Evolutionary conservation across 768 basidiomycete species (phyloP).

Genomic region (Rhizopogon rudus): DNA sequence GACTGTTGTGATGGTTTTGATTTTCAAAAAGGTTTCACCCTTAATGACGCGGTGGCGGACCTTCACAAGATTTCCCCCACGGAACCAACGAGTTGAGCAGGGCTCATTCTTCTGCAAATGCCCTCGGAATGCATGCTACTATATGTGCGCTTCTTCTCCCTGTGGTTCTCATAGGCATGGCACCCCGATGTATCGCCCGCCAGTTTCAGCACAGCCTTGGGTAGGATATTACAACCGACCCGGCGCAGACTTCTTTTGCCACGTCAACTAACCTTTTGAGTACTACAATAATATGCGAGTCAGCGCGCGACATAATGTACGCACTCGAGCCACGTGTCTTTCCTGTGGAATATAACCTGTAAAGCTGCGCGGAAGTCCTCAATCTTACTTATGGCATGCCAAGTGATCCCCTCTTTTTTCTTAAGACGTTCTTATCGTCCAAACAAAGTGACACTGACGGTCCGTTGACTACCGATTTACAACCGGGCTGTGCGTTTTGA

Average conservation of each 20-base stretch:
- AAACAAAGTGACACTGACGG: background rate
- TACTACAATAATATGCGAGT: background rate
- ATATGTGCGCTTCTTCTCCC: no score
- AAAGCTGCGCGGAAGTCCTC: no score
- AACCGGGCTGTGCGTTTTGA: background rate
- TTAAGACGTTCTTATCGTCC: no score
- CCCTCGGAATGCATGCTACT: background rate
- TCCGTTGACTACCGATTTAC: background rate
- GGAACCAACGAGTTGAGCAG: background rate
- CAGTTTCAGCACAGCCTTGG: background rate
- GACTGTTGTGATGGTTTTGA: no score
- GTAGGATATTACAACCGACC: background rate
- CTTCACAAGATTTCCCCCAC: background rate
- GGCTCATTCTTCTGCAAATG: background rate
- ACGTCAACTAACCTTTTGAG: background rate
- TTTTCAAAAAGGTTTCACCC: no score
- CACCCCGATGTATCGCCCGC: background rate
- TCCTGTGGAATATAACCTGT: no score
- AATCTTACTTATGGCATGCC: no score
- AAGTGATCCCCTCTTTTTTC: no score
- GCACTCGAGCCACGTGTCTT: background rate
- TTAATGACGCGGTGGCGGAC: background rate
- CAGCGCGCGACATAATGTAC: background rate
- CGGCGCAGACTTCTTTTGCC: background rate
- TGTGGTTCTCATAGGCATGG: no score